Base-by-base conservation (phyloP, 2,329 filamentous ascomycete species). In the Microdochium trichocladiopsis region DNA sequence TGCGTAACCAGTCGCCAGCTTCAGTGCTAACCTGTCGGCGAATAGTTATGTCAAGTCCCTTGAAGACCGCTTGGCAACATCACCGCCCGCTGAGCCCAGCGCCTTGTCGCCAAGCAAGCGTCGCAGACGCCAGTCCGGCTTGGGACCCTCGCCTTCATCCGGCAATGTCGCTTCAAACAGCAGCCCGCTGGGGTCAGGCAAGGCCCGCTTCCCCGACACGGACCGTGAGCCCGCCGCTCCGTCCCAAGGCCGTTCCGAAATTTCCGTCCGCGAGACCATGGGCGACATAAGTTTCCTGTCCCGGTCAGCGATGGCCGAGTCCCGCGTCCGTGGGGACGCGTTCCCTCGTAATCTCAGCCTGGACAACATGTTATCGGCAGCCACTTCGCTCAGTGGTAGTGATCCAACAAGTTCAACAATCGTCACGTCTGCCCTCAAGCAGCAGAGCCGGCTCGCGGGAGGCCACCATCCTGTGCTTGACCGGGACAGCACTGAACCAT, bases 271-370 rank as follows among this genome's bases (percentile, higher is more conserved):
- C 36, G 57, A 57, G 36, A 61, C 60, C 4, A 63, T 64, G 63
- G 61, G 62, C 1, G 63, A 65, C 41, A 65, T 66, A 25, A 60
- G 62, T 14, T 61, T 62, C 14, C 54, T 66, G 12, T 64, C 64
- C 5, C 61, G 60, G 24, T 65, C 58, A 51, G 63, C 64, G 14
- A 64, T 66, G 60, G 63, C 63, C 25, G 64, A 66, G 51, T 61
- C 62, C 5, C 59, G 60, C 11, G 57, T 60, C 50, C 59, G 57
- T 21, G 50, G 33, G 1, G 51, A 49, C n/a, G 51, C 53, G 1
- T 58, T 59, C 16, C 58, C 63, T 3, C 55, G 57, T 14, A 58
- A 61, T 22, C 52, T 65, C 4, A 56, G 47, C 55, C n/a, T 58
- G 52, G 21, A 50, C 24, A 41, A 45, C 18, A 45, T 57, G 22